Percentiles rank a stretch among this genome's conserved stretches.
Evolutionary conservation across 2,329 filamentous ascomycete species (phyloP).

Genomic region (Pseudogymnoascus sp.): DNA sequence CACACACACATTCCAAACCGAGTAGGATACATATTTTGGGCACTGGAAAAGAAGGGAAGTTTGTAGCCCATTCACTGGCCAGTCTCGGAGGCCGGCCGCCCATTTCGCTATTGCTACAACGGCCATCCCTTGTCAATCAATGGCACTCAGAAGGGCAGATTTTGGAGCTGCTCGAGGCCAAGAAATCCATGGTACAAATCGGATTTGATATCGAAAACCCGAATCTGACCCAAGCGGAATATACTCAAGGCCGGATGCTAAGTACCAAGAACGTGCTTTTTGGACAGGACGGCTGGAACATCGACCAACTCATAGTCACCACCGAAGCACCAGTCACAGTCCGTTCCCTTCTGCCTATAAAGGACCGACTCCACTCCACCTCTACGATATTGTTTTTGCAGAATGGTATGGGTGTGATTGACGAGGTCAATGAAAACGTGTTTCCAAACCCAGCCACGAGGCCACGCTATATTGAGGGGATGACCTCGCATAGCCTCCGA

Average conservation of each 20-base stretch:
- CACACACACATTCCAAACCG: background rate
- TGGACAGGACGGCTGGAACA: conserved; percentile 33
- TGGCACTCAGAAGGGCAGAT: conserved; percentile 42
- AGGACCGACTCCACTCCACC: conserved; percentile 56
- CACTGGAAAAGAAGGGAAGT: conserved; percentile 54
- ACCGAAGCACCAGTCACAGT: conserved; percentile 54
- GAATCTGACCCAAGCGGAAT: conserved; percentile 16
- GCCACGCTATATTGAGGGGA: conserved; percentile 61
- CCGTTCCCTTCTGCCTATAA: conserved; percentile 50
- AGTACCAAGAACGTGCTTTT: conserved; percentile 27
- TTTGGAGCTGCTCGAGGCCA: conserved; percentile 40
- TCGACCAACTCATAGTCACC: conserved; percentile 65
- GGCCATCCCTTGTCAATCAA: conserved; percentile 33
- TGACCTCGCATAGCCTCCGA: conserved; percentile 32
- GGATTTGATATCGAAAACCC: conserved; percentile 26
- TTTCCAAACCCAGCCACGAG: conserved; percentile 59
- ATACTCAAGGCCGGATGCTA: conserved; percentile 19
- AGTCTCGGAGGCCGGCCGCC: conserved; percentile 52
- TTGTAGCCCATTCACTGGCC: conserved; percentile 59
- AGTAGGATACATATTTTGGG: conserved; percentile 56
- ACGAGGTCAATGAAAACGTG: conserved; percentile 62
- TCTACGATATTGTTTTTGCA: conserved; percentile 72
- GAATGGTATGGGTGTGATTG: conserved; percentile 77
- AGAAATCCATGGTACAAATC: conserved; percentile 31
- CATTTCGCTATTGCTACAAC: conserved; percentile 55